A percentile compares a stretch with the other conserved stretches of the same genome.
phyloP scores from a whole-genome alignment of 352 stramenopile genomes.

The Phytophthora sojae region DNA sequence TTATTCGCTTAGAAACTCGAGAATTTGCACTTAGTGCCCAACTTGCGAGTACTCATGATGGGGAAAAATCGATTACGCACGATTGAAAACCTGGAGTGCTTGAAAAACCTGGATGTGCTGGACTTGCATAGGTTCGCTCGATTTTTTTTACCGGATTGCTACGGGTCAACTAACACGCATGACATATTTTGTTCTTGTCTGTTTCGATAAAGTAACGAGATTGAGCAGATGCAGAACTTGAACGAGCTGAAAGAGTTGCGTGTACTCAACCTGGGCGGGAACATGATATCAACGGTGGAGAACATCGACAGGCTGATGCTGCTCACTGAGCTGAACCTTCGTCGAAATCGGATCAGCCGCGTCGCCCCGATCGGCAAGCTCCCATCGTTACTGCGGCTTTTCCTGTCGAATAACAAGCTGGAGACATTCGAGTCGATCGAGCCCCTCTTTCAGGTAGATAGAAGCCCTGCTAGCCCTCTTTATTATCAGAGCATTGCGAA shows the following conservation, averaged over 20 bases:
- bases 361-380: slow-evolving; percentile 72
- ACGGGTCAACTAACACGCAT: not conserved
- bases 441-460: slow-evolving; percentile 66
- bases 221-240: slow-evolving; percentile 88
- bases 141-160: not conserved
- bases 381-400: slow-evolving; percentile 86
- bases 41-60: slow-evolving; percentile 93
- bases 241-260: slow-evolving; percentile 86
- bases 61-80: slow-evolving; percentile 85
- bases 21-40: slow-evolving; percentile 81
- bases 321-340: slow-evolving; percentile 92
- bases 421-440: slow-evolving; percentile 73
- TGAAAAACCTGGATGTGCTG: slow-evolving; percentile 93
- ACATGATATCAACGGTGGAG: slow-evolving; percentile 79
- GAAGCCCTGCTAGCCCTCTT: not conserved
- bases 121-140: slow-evolving; percentile 84
- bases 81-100: slow-evolving; percentile 87
- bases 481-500: not conserved
- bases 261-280: slow-evolving; percentile 93
- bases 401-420: slow-evolving; percentile 93
- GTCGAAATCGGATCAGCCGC: slow-evolving; percentile 78
- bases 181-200: slow-evolving; percentile 1
- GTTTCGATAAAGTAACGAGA: slow-evolving; percentile 74
- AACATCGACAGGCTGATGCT: slow-evolving; percentile 80
- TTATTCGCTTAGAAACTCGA: slow-evolving; percentile 60